Evolutionary conservation across 495 filamentous ascomycete genomes (phyloP).

Genomic region (Xylaria acuta): DNA sequence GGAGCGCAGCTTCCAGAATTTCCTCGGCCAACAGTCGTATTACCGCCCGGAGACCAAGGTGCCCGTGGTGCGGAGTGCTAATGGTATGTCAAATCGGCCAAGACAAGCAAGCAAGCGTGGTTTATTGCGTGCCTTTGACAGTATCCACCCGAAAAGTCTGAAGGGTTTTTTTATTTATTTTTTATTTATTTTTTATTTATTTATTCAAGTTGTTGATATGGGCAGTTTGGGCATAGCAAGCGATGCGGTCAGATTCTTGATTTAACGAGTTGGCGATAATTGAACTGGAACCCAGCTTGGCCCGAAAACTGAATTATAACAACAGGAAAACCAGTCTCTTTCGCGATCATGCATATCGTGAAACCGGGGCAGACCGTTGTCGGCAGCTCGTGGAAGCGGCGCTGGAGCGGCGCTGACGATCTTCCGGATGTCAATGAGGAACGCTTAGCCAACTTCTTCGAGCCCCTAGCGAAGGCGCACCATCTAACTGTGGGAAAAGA

Average conservation of each 20-base stretch:
- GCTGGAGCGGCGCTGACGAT: conserved; percentile 36
- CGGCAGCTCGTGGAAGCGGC: conserved; percentile 35
- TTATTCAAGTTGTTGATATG: neutral
- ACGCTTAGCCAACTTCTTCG: conserved; percentile 36
- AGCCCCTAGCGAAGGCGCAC: conserved; percentile 34
- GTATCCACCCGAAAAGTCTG: neutral
- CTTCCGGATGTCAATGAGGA: conserved; percentile 35
- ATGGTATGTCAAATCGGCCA: conserved; percentile 26
- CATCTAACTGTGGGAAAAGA: conserved; percentile 34
- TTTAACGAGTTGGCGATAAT: neutral
- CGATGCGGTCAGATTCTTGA: neutral
- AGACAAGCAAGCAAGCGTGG: neutral
- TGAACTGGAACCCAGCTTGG: neutral
- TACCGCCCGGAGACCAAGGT: conserved; percentile 37
- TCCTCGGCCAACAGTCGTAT: conserved; percentile 37
- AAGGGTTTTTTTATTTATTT: neutral
- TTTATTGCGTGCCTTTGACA: neutral
- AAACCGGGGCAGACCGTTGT: conserved; percentile 34
- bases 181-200: too few relatives aligned
- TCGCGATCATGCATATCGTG: conserved; percentile 33
- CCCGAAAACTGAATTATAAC: conserved; percentile 9
- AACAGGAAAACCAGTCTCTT: conserved; percentile 34
- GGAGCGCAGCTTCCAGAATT: conserved; percentile 40
- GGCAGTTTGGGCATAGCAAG: too few relatives aligned
- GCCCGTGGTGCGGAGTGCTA: conserved; percentile 35